A percentile compares a stretch with the other conserved stretches of the same genome.
These are phyloP conservation scores for Platanthera guangdongensis DNA, from an alignment of 106 monocot genomes.

Conservation along the genomic window DNA sequence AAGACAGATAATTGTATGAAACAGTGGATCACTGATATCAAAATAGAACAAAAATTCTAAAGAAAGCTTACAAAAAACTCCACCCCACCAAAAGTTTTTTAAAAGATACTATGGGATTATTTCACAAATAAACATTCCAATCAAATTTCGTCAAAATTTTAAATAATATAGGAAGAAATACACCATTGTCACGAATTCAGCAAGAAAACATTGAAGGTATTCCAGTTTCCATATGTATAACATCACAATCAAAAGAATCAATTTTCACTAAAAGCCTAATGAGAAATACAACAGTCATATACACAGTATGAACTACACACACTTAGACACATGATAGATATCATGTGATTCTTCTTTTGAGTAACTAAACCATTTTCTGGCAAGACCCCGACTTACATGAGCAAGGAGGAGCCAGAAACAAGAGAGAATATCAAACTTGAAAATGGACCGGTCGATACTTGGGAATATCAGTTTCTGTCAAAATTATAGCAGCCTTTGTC, in stretches of 20 bases:
- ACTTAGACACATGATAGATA: background rate
- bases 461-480: conserved; percentile 16
- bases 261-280: conserved; percentile 2
- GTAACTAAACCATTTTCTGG: conserved; percentile 4
- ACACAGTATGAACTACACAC: conserved; percentile 3
- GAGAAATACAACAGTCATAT: conserved; percentile 1
- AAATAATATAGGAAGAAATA: background rate
- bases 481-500: conserved; percentile 16
- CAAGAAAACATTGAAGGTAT: background rate
- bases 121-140: background rate
- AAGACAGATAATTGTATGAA: no score
- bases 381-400: background rate
- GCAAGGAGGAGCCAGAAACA: background rate
- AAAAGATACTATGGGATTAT: background rate
- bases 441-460: conserved; percentile 22
- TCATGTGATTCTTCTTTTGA: background rate
- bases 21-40: no score
- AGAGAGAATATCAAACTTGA: conserved; percentile 15
- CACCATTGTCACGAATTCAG: background rate
- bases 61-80: background rate
- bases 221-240: background rate
- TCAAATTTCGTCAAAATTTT: background rate
- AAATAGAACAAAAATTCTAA: no score
- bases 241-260: conserved; percentile 6
- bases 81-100: background rate